Evolutionary conservation across 225 moss, liverwort and hornwort genomes (phyloP).

Genomic region (Rhytidiadelphus loreus): DNA sequence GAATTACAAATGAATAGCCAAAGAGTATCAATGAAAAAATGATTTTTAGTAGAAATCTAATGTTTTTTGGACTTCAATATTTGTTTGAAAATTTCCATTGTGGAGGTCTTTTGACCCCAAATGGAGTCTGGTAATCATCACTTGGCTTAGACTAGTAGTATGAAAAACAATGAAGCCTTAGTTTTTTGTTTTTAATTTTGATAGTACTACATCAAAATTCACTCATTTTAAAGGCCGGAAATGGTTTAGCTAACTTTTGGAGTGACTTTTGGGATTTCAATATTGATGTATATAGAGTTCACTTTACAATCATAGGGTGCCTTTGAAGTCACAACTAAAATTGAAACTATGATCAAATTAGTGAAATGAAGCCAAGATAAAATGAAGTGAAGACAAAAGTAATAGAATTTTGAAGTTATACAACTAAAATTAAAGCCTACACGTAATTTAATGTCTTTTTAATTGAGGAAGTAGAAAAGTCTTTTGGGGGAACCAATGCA

Average conservation of each 20-base stretch:
- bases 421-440: not conserved
- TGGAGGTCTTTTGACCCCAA: rapidly evolving
- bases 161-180: rapidly evolving
- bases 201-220: not conserved
- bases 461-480: not conserved
- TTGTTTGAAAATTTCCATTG: not conserved
- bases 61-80: not conserved
- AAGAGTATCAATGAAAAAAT: not conserved
- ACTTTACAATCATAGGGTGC: not conserved
- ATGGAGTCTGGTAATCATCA: rapidly evolving
- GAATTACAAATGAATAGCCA: not conserved
- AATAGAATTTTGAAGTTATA: not conserved
- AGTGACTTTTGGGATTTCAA: not conserved
- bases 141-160: rapidly evolving
- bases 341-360: not conserved
- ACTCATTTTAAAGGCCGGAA: no score
- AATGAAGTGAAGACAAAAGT: no score
- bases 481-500: not conserved
- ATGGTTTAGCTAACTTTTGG: rapidly evolving
- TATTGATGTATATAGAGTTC: rapidly evolving
- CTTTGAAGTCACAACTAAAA: not conserved
- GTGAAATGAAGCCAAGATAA: not conserved
- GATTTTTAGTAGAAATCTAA: not conserved
- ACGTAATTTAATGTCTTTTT: not conserved
- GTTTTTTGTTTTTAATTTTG: not conserved